Base-by-base conservation (phyloP, 2,329 filamentous ascomycete genomes). In the Hypoxylon sp. region DNA sequence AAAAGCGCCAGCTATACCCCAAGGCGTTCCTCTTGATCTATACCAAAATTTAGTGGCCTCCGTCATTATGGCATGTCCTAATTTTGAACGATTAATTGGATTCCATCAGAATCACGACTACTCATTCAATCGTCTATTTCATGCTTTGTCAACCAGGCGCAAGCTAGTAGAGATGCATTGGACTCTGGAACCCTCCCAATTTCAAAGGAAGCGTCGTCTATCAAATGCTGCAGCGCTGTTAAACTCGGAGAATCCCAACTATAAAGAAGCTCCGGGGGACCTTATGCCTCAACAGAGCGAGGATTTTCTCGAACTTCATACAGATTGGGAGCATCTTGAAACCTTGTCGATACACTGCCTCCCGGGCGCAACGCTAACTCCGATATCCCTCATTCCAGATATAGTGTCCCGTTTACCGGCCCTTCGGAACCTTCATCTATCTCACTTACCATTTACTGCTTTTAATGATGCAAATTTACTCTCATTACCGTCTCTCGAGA, bases 1-100 rank as follows among this genome's bases (percentile, higher is more conserved):
- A 56, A 89, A 89, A 72, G 84, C 90, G 1, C 87, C 86, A 0
- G 81, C 84, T 5, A 70, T 82, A 10, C 81, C 82, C 0, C 78
- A 80, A 29, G 78, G 79, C 11, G 76, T 81, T n/a, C 72, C 80
- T 10, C 53, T 79, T 17, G 83, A 85, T 37, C 81, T 85, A 50
- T 90, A 91, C 73, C 83, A 88, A 65, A 84, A 89, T 70, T 76
- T 88, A 2, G 82, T 90, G 1, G 88, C 88, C 0, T 85, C 88
- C 4, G 78, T 91, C 24, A 81, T 91, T 63, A 89, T 90, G 88
- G 85, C 87, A 0, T 91, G 88, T 63, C 89, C 89, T 2, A 90
- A 91, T 70, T 80, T 91, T 10, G 88, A 91, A 78, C 82, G 83
- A 54, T 79, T 91, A 5, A 79, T 83, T 10, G 88, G 88, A 0